Percentiles rank a stretch among this genome's conserved stretches.
Conservation (phyloP, 306 rosid species). For the Dalbergia oliveri region DNA sequence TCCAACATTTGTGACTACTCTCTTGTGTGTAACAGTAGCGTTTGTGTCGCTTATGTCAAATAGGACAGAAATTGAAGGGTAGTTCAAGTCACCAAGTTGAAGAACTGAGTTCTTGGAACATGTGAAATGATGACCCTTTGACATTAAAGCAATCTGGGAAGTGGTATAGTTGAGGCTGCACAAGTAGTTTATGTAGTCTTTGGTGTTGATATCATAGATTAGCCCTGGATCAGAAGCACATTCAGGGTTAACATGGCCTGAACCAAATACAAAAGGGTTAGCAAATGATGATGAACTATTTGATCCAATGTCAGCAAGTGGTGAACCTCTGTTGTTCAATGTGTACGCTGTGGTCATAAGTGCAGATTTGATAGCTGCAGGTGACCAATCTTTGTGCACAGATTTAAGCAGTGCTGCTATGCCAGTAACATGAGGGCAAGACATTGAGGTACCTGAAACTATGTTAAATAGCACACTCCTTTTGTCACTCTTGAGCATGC, state of each 20-base stretch:
- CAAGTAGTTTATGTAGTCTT: constrained; percentile 60
- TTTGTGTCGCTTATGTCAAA: constrained; percentile 38
- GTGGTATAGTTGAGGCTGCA: constrained; percentile 66
- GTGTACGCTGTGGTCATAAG: constrained; percentile 72
- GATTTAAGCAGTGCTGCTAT: constrained; percentile 66
- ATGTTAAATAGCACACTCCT: constrained; percentile 63
- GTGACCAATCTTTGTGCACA: constrained; percentile 67
- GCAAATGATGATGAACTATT: constrained; percentile 49
- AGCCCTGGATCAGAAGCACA: constrained; percentile 70
- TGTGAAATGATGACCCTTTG: constrained; percentile 49
- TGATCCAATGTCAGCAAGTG: constrained; percentile 50
- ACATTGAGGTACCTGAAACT: constrained; percentile 78
- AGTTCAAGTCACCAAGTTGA: constrained; percentile 61
- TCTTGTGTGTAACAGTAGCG: constrained; percentile 52
- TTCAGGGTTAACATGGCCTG: constrained; percentile 74
- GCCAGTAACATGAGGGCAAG: constrained; percentile 79
- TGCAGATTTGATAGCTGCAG: constrained; percentile 75
- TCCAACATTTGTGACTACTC: constrained; percentile 74
- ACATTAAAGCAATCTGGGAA: constrained; percentile 61
- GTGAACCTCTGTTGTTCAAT: constrained; percentile 52
- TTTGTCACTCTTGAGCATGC: constrained; percentile 53
- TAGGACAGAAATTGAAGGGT: constrained; percentile 68
- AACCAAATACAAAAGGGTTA: constrained; percentile 63
- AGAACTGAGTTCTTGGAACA: constrained; percentile 45
- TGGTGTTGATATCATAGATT: constrained; percentile 56